Percentiles rank a stretch among this genome's conserved stretches.
phyloP scores from a whole-genome alignment of 163 green algal species.

The Chlorella variabilis region DNA sequence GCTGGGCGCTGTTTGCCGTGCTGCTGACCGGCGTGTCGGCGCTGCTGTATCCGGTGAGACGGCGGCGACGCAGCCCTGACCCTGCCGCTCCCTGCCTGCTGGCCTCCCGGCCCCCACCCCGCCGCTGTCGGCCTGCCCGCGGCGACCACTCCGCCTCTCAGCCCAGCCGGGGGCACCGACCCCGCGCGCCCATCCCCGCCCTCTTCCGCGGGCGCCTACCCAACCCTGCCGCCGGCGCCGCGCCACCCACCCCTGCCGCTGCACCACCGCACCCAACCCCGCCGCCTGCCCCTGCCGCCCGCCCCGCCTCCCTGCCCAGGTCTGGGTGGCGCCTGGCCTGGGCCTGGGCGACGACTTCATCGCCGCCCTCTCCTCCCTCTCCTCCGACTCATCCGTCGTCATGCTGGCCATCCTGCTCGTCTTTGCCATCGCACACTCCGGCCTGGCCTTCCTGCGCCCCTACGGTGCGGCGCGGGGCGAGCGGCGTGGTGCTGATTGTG shows the following conservation, averaged over 20 bases:
- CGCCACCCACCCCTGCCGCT: not conserved
- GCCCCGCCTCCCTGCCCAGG: no score
- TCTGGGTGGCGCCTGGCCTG: conserved; percentile 88
- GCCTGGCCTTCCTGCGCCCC: conserved; percentile 86
- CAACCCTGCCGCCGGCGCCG: no score
- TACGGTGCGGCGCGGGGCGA: conserved; percentile 57
- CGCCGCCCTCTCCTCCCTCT: conserved; percentile 57
- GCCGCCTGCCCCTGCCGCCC: no score
- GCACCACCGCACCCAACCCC: no score
- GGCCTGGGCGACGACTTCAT: conserved; percentile 87
- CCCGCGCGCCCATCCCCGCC: no score
- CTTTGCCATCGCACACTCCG: conserved; percentile 91
- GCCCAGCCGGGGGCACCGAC: no score
- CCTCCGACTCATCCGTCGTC: conserved; percentile 58
- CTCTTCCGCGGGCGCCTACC: no score
- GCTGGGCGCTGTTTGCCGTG: conserved; percentile 84
- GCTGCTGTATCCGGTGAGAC: conserved; percentile 79
- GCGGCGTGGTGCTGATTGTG: not conserved
- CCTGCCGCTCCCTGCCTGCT: not conserved
- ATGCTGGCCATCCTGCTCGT: conserved; percentile 91
- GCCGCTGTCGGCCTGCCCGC: no score
- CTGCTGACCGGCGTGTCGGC: conserved; percentile 84
- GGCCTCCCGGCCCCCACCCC: no score
- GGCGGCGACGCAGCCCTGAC: not conserved
- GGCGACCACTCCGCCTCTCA: no score